Base-by-base conservation (phyloP, 768 basidiomycete species). In the Cytidiella melzeri region DNA sequence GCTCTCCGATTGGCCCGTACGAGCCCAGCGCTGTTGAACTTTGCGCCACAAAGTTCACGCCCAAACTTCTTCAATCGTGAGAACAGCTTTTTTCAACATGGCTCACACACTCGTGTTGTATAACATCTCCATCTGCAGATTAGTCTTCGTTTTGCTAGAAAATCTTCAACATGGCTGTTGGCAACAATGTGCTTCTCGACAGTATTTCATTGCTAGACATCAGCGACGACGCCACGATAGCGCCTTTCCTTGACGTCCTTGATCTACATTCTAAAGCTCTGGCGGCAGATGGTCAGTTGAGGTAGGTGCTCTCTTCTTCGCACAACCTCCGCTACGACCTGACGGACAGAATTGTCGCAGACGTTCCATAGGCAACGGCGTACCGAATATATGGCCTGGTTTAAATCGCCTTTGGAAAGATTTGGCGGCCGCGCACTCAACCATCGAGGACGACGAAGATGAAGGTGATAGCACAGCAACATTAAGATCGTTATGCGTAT, bases 351-450 rank as follows among this genome's bases (percentile, higher is more conserved):
- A n/a, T n/a, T n/a, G n/a, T 38, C 39, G 50, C 52, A 76, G 75
- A 54, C 45, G 53, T 38, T 51, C 51, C 34, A 58, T 74, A 41
- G 75, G 75, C 20, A 21, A 49, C 36, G 59, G 62, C 19, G 63
- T 70, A 55, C 73, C 73, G 38, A 66, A 68, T 27, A 64, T 86
- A 40, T 87, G 84, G 84, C 58, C 69, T 19, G 61, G 71, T 51
- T 64, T 87, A 13, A 68, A 69, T 37, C 74, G 69, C 34, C 62
- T 81, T 5, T 91, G 88, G 88, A 64, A 64, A 3, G 34, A 36
- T 11, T 40, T 67, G 3, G 60, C 61, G 13, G 37, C 30, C 5
- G 54, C 43, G 10, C 59, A 60, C 24, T 36, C 50, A n/a, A 28
- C 21, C 45, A 41, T 71, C 71, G 73, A 74, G 54, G 71, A 67